phyloP scores from a whole-genome alignment of 2,329 filamentous ascomycete species.

The Claviceps cyperi region DNA sequence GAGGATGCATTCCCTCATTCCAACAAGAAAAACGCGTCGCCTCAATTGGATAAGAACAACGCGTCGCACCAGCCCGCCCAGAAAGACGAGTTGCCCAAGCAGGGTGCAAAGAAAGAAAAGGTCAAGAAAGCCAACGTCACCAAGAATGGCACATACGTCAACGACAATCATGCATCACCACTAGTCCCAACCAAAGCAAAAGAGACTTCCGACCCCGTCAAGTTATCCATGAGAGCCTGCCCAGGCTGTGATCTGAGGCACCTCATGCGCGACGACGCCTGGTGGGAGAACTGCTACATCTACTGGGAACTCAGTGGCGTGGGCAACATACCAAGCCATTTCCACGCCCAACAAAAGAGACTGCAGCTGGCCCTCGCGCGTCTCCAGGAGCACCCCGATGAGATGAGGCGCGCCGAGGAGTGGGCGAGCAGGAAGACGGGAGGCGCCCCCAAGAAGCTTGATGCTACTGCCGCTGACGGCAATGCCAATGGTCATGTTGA shows the following conservation, averaged over 20 bases:
- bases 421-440: background rate
- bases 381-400: slow-evolving; percentile 2
- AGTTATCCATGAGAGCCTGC: background rate
- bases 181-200: background rate
- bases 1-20: no score
- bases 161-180: background rate
- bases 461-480: background rate
- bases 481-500: background rate
- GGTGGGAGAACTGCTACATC: slow-evolving; percentile 8
- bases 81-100: no score
- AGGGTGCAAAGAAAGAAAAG: background rate
- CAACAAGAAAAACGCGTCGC: no score
- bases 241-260: slow-evolving; percentile 6
- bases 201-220: background rate
- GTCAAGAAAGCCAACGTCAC: background rate
- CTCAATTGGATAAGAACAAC: no score
- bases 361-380: slow-evolving; percentile 1
- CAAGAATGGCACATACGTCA: background rate
- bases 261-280: slow-evolving; percentile 5
- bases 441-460: background rate
- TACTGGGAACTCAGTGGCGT: slow-evolving; percentile 3
- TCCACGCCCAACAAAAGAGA: background rate
- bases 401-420: background rate
- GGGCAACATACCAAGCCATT: slow-evolving; percentile 1
- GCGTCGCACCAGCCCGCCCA: no score